Conservation (phyloP, 140 eudicot species). For the Flaveria floridana region DNA sequence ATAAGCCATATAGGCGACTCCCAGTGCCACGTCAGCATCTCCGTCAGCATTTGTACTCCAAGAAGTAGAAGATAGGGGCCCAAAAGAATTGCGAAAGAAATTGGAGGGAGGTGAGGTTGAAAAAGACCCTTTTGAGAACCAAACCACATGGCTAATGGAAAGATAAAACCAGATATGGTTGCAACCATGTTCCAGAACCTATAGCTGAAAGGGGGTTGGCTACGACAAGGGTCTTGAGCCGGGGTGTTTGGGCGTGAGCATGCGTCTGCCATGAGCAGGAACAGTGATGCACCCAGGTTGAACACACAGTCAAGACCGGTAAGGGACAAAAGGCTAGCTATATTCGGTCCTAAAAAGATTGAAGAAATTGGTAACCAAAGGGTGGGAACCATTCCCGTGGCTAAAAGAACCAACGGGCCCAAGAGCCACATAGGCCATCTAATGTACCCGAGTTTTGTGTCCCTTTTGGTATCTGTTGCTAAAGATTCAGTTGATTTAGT, state of each 20-base stretch:
- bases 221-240: slow-evolving; percentile 35
- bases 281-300: slow-evolving; percentile 80
- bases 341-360: slow-evolving; percentile 79
- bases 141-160: slow-evolving; percentile 54
- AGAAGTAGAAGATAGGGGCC: slow-evolving; percentile 93
- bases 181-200: slow-evolving; percentile 81
- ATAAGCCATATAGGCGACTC: slow-evolving; percentile 92
- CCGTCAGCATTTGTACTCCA: slow-evolving; percentile 80
- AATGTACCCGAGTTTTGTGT: slow-evolving; percentile 42
- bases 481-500: slow-evolving; percentile 39
- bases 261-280: slow-evolving; percentile 88
- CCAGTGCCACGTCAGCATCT: slow-evolving; percentile 98
- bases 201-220: slow-evolving; percentile 62
- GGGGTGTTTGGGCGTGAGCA: slow-evolving; percentile 56
- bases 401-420: slow-evolving; percentile 74
- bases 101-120: slow-evolving; percentile 61
- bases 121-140: slow-evolving; percentile 66
- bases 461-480: slow-evolving; percentile 35
- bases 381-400: slow-evolving; percentile 90
- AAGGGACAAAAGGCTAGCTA: slow-evolving; percentile 83
- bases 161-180: slow-evolving; percentile 49
- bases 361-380: slow-evolving; percentile 90
- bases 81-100: slow-evolving; percentile 64
- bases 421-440: slow-evolving; percentile 87
- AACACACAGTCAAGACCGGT: slow-evolving; percentile 91